These are phyloP conservation scores for Eudorina sp. DNA, from an alignment of 139 green algal species.

Conservation along the genomic window DNA sequence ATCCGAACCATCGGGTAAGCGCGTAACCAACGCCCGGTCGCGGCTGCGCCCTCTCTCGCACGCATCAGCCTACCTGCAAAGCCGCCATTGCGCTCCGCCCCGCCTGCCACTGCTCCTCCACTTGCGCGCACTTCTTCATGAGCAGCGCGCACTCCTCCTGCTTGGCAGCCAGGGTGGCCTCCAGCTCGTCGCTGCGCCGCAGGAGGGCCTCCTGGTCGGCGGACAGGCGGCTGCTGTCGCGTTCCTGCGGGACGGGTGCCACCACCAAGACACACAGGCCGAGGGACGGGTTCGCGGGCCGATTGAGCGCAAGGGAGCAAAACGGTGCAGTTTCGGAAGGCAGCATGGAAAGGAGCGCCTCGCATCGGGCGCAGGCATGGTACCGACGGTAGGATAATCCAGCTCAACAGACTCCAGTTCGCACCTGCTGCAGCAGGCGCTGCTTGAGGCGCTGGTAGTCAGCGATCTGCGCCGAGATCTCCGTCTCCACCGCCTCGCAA, in stretches of 20 bases:
- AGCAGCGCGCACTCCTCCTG: constrained; percentile 52
- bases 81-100: constrained; percentile 15
- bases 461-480: constrained; percentile 51
- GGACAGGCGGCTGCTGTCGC: constrained; percentile 47
- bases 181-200: constrained; percentile 41
- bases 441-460: constrained; percentile 58
- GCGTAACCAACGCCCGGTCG: too few relatives aligned
- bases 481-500: constrained; percentile 46
- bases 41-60: too few relatives aligned
- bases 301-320: too few relatives aligned
- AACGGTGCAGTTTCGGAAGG: too few relatives aligned
- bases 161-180: constrained; percentile 36
- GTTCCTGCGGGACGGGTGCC: too few relatives aligned
- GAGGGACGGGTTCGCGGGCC: too few relatives aligned
- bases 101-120: constrained; percentile 47
- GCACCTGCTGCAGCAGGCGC: constrained; percentile 47
- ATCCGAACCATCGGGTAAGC: too few relatives aligned
- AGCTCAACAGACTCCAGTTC: too few relatives aligned
- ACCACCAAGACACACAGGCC: too few relatives aligned
- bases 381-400: too few relatives aligned
- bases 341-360: too few relatives aligned
- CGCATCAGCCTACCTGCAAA: constrained; percentile 46
- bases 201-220: constrained; percentile 56
- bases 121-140: constrained; percentile 49
- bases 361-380: too few relatives aligned